Evolutionary conservation across 306 rosid species (phyloP), one percentile per base, ranked within the genome.

Genomic region (Gleditsia sinensis): DNA sequence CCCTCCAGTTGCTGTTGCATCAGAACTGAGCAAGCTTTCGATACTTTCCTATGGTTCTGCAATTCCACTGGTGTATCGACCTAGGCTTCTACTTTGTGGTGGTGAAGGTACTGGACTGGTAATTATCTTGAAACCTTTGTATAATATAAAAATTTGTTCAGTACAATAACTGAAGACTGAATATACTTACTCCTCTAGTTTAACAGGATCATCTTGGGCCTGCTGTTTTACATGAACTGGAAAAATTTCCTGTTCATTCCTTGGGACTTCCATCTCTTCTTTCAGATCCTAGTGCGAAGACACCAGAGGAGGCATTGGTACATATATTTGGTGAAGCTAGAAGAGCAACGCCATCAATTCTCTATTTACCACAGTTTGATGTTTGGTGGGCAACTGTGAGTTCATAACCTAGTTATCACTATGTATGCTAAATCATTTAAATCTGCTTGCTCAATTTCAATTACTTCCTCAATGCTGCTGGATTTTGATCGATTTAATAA

Each of bases 121-220:
- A 91, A 86, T 84, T 86, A 56, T 75, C 86, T 79, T 78, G 83
- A 69, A 83, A 74, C 86, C 83, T 79, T 54, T 42, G 84, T 71
- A 42, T 32, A 37, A 79, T 63, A 70, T 49, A 54, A 74, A 34
- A 67, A 55, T 14, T 32, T 74, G 56, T 37, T 73, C 42, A 43
- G 64, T 71, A 62, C 74, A 77, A 30, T 25, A 76, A 67, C 80
- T 76, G 67, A 65, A 88, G 74, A 77, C 89, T 88, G 87, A 90
- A 88, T 89, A 72, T 88, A 94, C 97, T 94, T 90, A 88, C 99
- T 88, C 87, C 83, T 88, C 89, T 91, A 94, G 97, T 90, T 86
- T 94, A 80, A 87, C 99, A 94, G 99, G 99, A 94, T 86, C 99
- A 94, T 86, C 88, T 94, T 84, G 99, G 99, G 73, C 99, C 96